Evolutionary conservation across 768 basidiomycete species (phyloP).

Genomic region (Tubosaeta sp.): DNA sequence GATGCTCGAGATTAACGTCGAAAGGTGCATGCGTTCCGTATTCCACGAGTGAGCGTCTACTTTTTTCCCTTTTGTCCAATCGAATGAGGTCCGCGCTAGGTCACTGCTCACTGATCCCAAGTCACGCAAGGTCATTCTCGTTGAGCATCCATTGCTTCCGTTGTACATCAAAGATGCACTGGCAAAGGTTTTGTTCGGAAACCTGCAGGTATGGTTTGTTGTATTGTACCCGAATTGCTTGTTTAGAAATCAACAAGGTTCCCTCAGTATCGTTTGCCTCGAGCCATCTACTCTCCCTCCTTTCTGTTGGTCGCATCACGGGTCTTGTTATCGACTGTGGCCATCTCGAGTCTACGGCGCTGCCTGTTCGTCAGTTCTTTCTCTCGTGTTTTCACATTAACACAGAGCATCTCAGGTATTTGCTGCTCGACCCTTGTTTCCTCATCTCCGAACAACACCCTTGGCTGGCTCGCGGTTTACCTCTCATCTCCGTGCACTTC

Average conservation of each 20-base stretch:
- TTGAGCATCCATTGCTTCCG: conserved; percentile 88
- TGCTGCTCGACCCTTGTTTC: conserved; percentile 81
- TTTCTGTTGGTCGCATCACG: conserved; percentile 85
- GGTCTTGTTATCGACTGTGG: conserved; percentile 94
- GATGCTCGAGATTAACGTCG: conserved; percentile 64
- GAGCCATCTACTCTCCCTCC: conserved; percentile 78
- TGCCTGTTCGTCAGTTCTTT: conserved; percentile 60
- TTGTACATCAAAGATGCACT: conserved; percentile 84
- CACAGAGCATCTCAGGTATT: conserved; percentile 63
- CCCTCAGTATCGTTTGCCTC: conserved; percentile 93
- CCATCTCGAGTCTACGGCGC: conserved; percentile 80
- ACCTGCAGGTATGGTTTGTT: conserved; percentile 59
- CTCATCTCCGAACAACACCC: conserved; percentile 79
- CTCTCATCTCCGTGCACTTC: conserved; percentile 72
- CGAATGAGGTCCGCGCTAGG: conserved; percentile 39
- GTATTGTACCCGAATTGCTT: background rate
- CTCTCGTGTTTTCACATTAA: background rate
- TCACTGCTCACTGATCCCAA: conserved; percentile 93
- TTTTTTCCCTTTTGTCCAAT: conserved; percentile 5
- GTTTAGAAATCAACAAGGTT: conserved; percentile 47
- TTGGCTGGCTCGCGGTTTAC: conserved; percentile 81
- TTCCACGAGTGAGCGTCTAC: conserved; percentile 69
- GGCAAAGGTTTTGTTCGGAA: conserved; percentile 83
- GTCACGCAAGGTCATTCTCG: conserved; percentile 87
- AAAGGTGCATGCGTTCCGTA: conserved; percentile 66